Conservation (phyloP, 192 early-diverging fungal species). For the Coemansia sp. region DNA sequence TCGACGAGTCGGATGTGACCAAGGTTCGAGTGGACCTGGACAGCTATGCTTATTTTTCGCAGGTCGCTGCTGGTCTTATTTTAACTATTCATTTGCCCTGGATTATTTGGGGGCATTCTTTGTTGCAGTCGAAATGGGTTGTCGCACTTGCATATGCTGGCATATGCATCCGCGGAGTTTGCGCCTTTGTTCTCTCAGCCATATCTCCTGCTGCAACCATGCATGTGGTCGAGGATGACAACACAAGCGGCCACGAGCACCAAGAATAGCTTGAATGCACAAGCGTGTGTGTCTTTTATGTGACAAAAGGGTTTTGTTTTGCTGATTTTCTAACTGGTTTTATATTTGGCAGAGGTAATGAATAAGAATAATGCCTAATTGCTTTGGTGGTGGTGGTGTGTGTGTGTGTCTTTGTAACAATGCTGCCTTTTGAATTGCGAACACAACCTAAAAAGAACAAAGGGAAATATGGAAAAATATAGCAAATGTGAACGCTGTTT, state of each 20-base stretch:
- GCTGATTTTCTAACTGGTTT: background rate
- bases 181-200: slow-evolving; percentile 16
- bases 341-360: too few relatives aligned
- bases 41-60: slow-evolving; percentile 17
- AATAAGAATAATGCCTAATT: too few relatives aligned
- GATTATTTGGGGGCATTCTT: slow-evolving; percentile 21
- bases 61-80: slow-evolving; percentile 5
- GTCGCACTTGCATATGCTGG: slow-evolving; percentile 7
- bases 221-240: slow-evolving; percentile 13
- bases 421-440: background rate
- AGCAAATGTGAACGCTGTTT: background rate
- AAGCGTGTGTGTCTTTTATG: background rate
- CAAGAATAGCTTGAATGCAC: slow-evolving; percentile 9
- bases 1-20: slow-evolving; percentile 18
- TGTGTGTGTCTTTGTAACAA: background rate
- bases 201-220: slow-evolving; percentile 23
- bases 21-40: slow-evolving; percentile 17
- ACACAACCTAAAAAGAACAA: background rate
- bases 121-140: slow-evolving; percentile 9
- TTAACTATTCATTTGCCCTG: slow-evolving; percentile 26
- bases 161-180: slow-evolving; percentile 21
- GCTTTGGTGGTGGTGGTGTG: background rate
- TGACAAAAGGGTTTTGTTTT: background rate
- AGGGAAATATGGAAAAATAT: background rate
- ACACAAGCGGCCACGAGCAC: slow-evolving; percentile 5